These are phyloP conservation scores for Paraphaeosphaeria sporulosa DNA, from an alignment of 2,329 filamentous ascomycete genomes.

Conservation along the genomic window DNA sequence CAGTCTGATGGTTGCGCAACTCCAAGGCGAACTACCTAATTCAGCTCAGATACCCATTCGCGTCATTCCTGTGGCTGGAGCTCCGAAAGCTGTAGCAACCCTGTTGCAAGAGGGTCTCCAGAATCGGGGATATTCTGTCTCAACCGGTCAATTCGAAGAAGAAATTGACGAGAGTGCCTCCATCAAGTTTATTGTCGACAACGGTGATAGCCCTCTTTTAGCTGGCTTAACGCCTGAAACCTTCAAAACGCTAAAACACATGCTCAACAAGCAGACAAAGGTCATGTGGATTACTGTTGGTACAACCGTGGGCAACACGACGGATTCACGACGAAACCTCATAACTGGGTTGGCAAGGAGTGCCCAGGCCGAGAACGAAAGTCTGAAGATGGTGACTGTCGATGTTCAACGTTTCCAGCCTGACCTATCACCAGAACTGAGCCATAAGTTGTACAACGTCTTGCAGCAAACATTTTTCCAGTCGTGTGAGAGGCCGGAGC, in stretches of 20 bases:
- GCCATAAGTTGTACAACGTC: background rate
- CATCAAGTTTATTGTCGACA: conserved; percentile 3
- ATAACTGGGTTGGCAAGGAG: conserved; percentile 7
- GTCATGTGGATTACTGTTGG: conserved; percentile 4
- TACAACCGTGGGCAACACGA: too few species aligned
- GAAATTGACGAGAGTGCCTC: background rate
- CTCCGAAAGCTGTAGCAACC: background rate
- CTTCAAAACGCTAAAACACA: background rate
- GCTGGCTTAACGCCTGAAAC: background rate
- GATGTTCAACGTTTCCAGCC: background rate
- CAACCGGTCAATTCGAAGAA: background rate
- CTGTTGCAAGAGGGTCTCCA: background rate
- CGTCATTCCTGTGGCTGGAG: background rate
- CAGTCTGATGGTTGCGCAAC: conserved; percentile 1
- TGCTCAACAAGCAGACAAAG: background rate
- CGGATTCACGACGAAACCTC: background rate
- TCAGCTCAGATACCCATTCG: background rate
- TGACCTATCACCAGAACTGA: background rate
- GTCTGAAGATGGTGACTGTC: conserved; percentile 1
- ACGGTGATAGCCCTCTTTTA: conserved; percentile 1
- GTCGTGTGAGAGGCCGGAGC: background rate
- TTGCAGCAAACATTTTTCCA: background rate
- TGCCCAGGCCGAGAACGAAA: conserved; percentile 5
- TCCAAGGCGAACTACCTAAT: background rate
- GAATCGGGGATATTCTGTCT: background rate